phyloP scores from a whole-genome alignment of 805 yeast genomes.

The Ogataea henricii region DNA sequence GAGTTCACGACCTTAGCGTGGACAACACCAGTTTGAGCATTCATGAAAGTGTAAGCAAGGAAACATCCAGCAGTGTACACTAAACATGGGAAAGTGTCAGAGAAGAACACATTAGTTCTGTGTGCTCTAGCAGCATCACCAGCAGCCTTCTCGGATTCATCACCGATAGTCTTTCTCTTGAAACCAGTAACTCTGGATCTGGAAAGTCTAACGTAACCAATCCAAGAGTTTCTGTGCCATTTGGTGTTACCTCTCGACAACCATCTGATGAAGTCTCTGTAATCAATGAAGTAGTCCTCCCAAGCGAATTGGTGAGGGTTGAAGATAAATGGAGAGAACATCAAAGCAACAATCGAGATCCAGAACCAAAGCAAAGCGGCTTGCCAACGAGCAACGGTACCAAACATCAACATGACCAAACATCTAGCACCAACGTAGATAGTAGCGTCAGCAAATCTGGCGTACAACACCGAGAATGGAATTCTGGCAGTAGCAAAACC shows the following conservation, averaged over 20 bases:
- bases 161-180: conserved; percentile 73
- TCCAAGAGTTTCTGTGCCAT: conserved; percentile 89
- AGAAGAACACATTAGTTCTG: conserved; percentile 67
- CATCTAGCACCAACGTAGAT: conserved; percentile 84
- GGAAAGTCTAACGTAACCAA: conserved; percentile 77
- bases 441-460: conserved; percentile 80
- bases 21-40: conserved; percentile 82
- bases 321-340: conserved; percentile 91
- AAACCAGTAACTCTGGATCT: conserved; percentile 87
- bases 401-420: conserved; percentile 69
- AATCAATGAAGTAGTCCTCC: conserved; percentile 95
- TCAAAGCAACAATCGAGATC: conserved; percentile 85
- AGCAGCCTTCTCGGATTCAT: conserved; percentile 77
- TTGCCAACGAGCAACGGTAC: conserved; percentile 84
- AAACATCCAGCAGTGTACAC: conserved; percentile 79
- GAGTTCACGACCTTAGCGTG: conserved; percentile 62
- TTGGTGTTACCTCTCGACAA: conserved; percentile 86
- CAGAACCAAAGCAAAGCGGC: conserved; percentile 96
- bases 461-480: conserved; percentile 71
- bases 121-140: conserved; percentile 86
- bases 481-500: conserved; percentile 83
- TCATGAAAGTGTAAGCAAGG: conserved; percentile 76
- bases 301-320: conserved; percentile 98
- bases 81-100: conserved; percentile 71
- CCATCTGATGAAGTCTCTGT: conserved; percentile 92